Conservation (phyloP, 805 yeast species). For the Candida piceae region DNA sequence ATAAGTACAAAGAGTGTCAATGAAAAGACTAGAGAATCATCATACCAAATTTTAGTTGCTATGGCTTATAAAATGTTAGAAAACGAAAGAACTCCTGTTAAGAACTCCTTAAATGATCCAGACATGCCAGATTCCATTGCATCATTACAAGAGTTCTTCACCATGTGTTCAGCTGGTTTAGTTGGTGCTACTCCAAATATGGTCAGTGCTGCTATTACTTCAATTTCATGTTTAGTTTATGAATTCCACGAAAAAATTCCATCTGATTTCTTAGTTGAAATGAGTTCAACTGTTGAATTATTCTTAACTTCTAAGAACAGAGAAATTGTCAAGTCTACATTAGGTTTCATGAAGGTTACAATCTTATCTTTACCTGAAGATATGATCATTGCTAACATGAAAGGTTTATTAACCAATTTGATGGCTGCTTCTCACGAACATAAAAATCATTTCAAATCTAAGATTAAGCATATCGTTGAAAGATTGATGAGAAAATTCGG, state of each 20-base stretch:
- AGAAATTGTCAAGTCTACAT: conserved; percentile 90
- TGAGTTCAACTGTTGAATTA: conserved; percentile 80
- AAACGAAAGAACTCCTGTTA: conserved; percentile 54
- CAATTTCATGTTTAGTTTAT: conserved; percentile 78
- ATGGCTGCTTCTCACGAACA: conserved; percentile 95
- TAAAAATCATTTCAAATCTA: conserved; percentile 89
- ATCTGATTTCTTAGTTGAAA: conserved; percentile 57
- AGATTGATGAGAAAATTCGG: conserved; percentile 88
- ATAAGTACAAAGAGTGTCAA: conserved; percentile 87
- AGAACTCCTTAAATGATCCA: conserved; percentile 55
- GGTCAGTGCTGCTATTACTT: conserved; percentile 95
- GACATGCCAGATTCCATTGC: conserved; percentile 63
- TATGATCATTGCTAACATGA: conserved; percentile 59
- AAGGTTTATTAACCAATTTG: conserved; percentile 61
- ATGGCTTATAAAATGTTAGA: conserved; percentile 76
- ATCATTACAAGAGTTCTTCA: conserved; percentile 74
- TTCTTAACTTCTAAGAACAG: conserved; percentile 86
- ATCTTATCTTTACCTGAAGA: conserved; percentile 79
- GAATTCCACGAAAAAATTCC: conserved; percentile 73
- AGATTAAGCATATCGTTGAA: conserved; percentile 90
- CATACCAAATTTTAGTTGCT: conserved; percentile 67
- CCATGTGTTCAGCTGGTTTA: conserved; percentile 93
- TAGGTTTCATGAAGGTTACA: conserved; percentile 91
- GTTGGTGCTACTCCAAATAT: conserved; percentile 92
- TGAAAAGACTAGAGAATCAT: conserved; percentile 81